Base-by-base conservation (phyloP, 192 early-diverging fungal species). In the Umbelopsis isabellina region DNA sequence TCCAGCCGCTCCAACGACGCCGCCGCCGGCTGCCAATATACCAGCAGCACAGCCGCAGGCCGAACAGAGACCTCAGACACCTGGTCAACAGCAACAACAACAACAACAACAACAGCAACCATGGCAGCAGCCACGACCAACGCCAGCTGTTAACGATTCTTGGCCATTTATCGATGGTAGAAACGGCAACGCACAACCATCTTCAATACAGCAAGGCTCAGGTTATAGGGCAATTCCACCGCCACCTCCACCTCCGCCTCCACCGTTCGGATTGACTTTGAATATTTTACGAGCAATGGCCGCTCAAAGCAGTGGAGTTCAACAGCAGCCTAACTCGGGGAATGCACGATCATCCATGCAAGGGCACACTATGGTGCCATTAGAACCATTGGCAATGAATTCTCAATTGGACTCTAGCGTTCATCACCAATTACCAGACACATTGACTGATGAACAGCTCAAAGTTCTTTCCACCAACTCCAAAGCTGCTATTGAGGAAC, bases 401-500 rank as follows among this genome's bases (percentile, higher is more conserved):
- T 77, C 81, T 45, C 65, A 75, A 3, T 23, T n/a, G 4, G 55
- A 61, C 25, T 7, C 27, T 11, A 25, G 33, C 6, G 0, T 30
- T 25, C 15, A 35, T 3, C 27, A 61, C 16, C 55, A 37, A 35
- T 12, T 71, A 10, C 65, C 74, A 46, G 46, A 37, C 0, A 45
- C 61, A 1, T 67, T 71, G 46, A 68, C 73, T 48, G 87, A 89
- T 22, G 89, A 87, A 22, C 86, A 92, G 45, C 77, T 92, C 35
- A 53, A 55, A 11, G 75, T 73, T 1, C 72, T 92, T 13, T 83
- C 88, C 9, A 71, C 83, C 0, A 84, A 79, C 25, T 89, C 89
- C 3, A 79, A 88, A 37, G 80, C 84, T 2, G 89, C 86, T 4
- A 84, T 92, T 2, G 80, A 81, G 55, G 89, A 92, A 45, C 81